Percentiles rank a stretch among this genome's conserved stretches.
Conservation (phyloP, 495 filamentous ascomycete genomes). For the Trichoderma erinaceum region DNA sequence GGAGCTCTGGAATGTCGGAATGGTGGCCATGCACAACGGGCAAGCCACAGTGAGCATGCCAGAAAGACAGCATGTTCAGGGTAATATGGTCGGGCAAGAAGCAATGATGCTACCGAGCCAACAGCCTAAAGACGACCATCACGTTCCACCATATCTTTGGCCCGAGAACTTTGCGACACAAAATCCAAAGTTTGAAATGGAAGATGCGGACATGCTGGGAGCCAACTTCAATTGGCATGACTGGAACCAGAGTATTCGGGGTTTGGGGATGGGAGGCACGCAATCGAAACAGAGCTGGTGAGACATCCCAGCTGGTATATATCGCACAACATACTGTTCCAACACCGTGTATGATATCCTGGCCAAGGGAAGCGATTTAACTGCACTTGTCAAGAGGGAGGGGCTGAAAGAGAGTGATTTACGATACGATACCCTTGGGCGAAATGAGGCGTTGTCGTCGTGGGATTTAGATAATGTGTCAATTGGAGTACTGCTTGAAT, state of each 20-base stretch:
- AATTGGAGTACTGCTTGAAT: neutral
- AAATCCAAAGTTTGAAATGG: neutral
- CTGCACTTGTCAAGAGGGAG: neutral
- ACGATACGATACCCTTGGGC: constrained; percentile 14
- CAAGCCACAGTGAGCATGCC: neutral
- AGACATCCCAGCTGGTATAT: neutral
- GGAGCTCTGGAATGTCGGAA: neutral
- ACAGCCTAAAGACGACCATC: neutral
- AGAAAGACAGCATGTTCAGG: neutral
- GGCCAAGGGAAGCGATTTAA: neutral
- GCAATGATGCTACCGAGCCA: neutral
- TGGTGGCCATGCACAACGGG: neutral
- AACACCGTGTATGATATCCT: no score
- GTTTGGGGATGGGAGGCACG: neutral
- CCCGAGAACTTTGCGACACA: neutral
- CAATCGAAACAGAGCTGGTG: constrained; percentile 4
- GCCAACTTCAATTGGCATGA: constrained; percentile 14
- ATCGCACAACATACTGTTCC: neutral
- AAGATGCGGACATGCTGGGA: constrained; percentile 10
- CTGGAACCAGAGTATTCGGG: constrained; percentile 2
- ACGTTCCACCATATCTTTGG: constrained; percentile 13
- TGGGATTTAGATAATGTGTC: constrained; percentile 4
- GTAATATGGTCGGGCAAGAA: neutral
- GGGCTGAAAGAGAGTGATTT: neutral
- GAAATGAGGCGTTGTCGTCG: constrained; percentile 2